Base-by-base conservation (phyloP, 768 basidiomycete species). In the Termitomyces sp. region DNA sequence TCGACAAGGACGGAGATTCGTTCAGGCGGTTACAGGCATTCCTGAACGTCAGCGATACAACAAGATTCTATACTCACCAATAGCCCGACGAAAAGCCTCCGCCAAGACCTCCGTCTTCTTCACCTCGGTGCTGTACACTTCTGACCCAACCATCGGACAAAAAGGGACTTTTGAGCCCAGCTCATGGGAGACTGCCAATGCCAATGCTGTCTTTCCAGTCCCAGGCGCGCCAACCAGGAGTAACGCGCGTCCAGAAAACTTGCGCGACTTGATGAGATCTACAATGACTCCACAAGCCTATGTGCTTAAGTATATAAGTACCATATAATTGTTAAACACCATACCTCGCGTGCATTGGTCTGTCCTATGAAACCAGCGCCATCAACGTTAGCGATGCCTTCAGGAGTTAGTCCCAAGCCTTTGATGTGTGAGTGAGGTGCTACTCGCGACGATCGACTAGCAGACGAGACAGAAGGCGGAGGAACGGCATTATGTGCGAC, bases 51-150 rank as follows among this genome's bases (percentile, higher is more conserved):
- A 38, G 35, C 24, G 39, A 36, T 39, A 15, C 24, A 32, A 42
- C 15, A 22, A 38, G 9, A 24, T n/a, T 28, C 2, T 39, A 36
- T 18, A 81, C 90, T 71, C 70, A 94, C 96, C 96, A 63, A 99
- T 99, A 13, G 97, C 96, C 67, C 97, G 79, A 60, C 96, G 83
- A 76, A 98, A 98, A 40, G 89, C 86, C 74, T 98, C 96, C 52
- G 95, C 94, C 20, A 99, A 78, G 5, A 98, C 96, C 71, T 98
- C 97, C 1, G 97, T 98, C 83, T 99, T 99, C 80, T 98, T 98
- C 59, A 99, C 95, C 75, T 98, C 96, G 3, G 92, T 88, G 44
- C 89, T 92, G 71, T 97, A 98, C 63, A 98, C 97, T 75, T 99
- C 97, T 20, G 89, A 91, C 0, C 97, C 97, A 46, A 98, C 97